phyloP scores from a whole-genome alignment of 2,329 filamentous ascomycete genomes.

The Didymella segeticola region DNA sequence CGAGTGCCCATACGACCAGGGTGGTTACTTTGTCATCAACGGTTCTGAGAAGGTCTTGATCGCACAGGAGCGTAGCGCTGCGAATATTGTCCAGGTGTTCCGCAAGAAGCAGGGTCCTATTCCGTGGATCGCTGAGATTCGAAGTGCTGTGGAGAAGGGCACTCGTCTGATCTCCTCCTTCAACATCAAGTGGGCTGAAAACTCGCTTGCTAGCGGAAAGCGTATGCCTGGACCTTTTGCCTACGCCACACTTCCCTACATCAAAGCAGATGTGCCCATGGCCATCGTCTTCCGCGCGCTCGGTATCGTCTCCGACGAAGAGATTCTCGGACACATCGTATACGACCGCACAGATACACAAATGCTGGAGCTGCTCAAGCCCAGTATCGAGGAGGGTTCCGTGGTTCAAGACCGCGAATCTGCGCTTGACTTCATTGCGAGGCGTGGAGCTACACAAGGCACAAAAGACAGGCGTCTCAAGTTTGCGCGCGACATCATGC shows the following conservation, averaged over 20 bases:
- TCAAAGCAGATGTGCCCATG: slow-evolving; percentile 92
- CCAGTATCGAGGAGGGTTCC: slow-evolving; percentile 96
- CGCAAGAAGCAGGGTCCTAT: slow-evolving; percentile 96
- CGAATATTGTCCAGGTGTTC: slow-evolving; percentile 99
- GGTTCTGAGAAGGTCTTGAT: slow-evolving; percentile 98
- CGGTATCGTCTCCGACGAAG: slow-evolving; percentile 95
- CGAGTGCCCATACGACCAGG: slow-evolving; percentile 97
- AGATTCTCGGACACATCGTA: slow-evolving; percentile 97
- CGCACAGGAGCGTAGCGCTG: slow-evolving; percentile 94
- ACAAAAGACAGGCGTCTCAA: slow-evolving; percentile 89
- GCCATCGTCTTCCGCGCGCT: slow-evolving; percentile 95
- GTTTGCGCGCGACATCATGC: slow-evolving; percentile 91
- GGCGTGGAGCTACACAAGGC: slow-evolving; percentile 78
- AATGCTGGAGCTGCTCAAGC: slow-evolving; percentile 97
- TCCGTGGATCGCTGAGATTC: slow-evolving; percentile 92
- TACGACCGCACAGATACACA: slow-evolving; percentile 94
- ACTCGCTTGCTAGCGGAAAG: slow-evolving; percentile 77
- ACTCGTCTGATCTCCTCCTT: slow-evolving; percentile 93
- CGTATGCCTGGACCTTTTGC: slow-evolving; percentile 87
- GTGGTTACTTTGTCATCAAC: slow-evolving; percentile 99
- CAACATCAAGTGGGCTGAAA: slow-evolving; percentile 86
- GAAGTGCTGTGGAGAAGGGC: slow-evolving; percentile 95
- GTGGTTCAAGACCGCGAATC: slow-evolving; percentile 95
- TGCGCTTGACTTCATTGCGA: slow-evolving; percentile 93
- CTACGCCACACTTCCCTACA: slow-evolving; percentile 88